Conservation (phyloP, 2,329 filamentous ascomycete species). For the Alternaria dauci region DNA sequence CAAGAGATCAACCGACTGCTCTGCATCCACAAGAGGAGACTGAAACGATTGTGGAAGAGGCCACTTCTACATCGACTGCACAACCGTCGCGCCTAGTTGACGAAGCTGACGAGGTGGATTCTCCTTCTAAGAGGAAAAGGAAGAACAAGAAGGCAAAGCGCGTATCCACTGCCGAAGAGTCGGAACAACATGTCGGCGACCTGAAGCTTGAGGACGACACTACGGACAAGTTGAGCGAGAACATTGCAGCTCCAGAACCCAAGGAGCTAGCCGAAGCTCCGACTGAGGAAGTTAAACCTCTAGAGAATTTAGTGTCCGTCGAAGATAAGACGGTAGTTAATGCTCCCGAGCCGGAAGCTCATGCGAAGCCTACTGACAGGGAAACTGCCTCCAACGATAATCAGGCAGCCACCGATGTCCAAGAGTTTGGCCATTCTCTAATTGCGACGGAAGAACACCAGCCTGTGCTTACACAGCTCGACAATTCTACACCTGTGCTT, state of each 20-base stretch:
- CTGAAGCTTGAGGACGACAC: constrained; percentile 1
- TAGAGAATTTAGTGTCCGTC: not conserved
- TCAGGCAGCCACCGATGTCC: not conserved
- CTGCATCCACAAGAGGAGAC: not conserved
- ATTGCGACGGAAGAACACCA: not conserved
- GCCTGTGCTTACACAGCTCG: not conserved
- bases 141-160: constrained; percentile 37
- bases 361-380: not conserved
- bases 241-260: not conserved
- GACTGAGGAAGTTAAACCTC: not conserved
- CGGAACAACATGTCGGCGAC: constrained; percentile 7
- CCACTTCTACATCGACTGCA: not conserved
- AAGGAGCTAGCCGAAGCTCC: not conserved
- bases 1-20: not conserved
- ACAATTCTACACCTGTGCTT: not conserved
- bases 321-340: not conserved
- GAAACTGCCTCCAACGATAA: not conserved
- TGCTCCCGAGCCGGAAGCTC: not conserved
- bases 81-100: not conserved
- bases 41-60: not conserved
- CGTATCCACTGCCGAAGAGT: constrained; percentile 24
- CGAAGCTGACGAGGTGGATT: constrained; percentile 14
- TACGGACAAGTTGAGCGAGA: constrained; percentile 1
- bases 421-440: not conserved
- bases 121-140: constrained; percentile 35